Conservation (phyloP, 495 filamentous ascomycete species). For the Podospora bellae-mahoneyi region DNA sequence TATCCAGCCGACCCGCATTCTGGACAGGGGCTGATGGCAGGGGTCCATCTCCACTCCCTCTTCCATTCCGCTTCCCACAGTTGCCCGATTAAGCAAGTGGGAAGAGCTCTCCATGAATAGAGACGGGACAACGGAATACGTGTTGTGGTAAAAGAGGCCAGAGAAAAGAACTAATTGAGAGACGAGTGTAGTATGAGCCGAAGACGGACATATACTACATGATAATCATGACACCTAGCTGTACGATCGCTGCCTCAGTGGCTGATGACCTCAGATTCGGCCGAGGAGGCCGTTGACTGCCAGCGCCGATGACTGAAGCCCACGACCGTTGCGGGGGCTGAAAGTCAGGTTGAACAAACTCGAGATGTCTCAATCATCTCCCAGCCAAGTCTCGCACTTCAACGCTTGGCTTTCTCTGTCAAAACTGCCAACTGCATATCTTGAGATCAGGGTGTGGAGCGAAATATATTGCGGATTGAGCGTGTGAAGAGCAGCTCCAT, state of each 20-base stretch:
- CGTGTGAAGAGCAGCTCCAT: background rate
- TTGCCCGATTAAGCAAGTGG: constrained; percentile 4
- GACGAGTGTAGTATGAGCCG: no score
- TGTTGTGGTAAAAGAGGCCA: no score
- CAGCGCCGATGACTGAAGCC: background rate
- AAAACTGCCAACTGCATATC: background rate
- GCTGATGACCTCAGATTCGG: constrained; percentile 1
- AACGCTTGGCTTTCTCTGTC: background rate
- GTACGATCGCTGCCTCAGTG: constrained; percentile 1
- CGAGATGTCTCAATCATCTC: background rate
- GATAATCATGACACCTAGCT: background rate
- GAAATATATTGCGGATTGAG: background rate
- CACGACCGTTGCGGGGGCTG: background rate
- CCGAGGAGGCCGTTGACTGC: constrained; percentile 2
- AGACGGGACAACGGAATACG: no score
- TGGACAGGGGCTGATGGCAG: background rate
- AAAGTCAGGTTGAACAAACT: background rate
- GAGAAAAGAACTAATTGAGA: no score
- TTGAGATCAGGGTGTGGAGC: background rate
- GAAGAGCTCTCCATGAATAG: background rate
- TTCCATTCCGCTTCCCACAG: background rate
- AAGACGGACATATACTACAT: no score
- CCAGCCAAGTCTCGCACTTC: constrained; percentile 1
- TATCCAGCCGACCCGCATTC: background rate
- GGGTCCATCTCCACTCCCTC: background rate